A percentile compares a stretch with the other conserved stretches of the same genome.
Conservation (phyloP, 345 rosid genomes). For the Toxicodendron radicans region DNA sequence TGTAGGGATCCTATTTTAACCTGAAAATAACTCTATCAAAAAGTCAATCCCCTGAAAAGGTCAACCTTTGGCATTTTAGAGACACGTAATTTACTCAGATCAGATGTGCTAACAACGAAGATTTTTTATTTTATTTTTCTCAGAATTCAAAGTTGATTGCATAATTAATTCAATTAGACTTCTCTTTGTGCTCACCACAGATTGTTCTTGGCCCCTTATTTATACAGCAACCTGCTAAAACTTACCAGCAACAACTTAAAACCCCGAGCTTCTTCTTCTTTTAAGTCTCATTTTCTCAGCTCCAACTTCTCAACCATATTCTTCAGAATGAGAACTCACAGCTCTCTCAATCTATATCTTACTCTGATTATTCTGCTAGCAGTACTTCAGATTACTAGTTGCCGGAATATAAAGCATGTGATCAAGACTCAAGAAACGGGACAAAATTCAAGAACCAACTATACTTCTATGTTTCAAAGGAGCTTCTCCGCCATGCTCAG, state of each 20-base stretch:
- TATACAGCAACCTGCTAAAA: not conserved
- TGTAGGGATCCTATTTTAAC: not conserved
- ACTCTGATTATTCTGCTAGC: slow-evolving; percentile 24
- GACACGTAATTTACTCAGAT: not conserved
- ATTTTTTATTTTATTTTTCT: not conserved
- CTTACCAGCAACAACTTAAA: not conserved
- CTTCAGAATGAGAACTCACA: slow-evolving; percentile 23
- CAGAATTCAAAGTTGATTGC: not conserved
- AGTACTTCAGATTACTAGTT: slow-evolving; percentile 18
- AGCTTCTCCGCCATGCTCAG: slow-evolving; percentile 26
- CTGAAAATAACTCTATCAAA: not conserved
- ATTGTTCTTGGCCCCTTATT: slow-evolving; percentile 6
- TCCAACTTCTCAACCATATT: not conserved
- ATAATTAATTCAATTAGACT: slow-evolving; percentile 1
- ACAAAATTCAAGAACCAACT: slow-evolving; percentile 19
- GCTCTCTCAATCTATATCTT: slow-evolving; percentile 9
- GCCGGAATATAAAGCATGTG: slow-evolving; percentile 22
- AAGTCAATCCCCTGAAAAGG: not conserved
- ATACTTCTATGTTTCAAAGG: slow-evolving; percentile 22
- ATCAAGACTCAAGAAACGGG: not conserved
- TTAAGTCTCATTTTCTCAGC: not conserved
- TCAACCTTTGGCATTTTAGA: not conserved
- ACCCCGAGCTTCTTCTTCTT: not conserved
- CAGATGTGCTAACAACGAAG: not conserved
- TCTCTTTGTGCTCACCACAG: not conserved